Evolutionary conservation across 176 grass and related monocot species (phyloP).

Genomic region (Ampelocalamus luodianensis): DNA sequence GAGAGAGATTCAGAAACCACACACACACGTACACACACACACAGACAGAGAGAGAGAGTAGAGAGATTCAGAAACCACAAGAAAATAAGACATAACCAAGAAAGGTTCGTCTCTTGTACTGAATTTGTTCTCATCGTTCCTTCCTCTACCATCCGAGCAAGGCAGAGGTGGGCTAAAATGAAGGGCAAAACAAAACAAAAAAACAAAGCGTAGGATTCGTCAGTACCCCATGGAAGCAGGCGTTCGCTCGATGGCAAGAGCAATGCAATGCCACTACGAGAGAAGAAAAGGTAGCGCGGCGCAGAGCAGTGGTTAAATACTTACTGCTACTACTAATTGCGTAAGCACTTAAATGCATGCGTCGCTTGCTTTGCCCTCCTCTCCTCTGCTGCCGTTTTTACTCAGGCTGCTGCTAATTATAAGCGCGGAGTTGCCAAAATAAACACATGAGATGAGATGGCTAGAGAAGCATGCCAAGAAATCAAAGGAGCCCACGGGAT

Average conservation of each 20-base stretch:
- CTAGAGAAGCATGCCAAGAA: background rate
- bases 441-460: background rate
- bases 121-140: background rate
- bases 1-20: background rate
- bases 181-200: background rate
- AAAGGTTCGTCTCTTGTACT: background rate
- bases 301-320: slow-evolving; percentile 32
- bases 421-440: slow-evolving; percentile 24
- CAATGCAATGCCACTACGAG: background rate
- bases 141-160: background rate
- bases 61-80: too few relatives aligned
- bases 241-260: background rate
- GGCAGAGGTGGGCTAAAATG: background rate
- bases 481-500: slow-evolving; percentile 31
- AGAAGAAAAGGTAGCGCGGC: background rate
- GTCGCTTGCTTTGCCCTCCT: slow-evolving; percentile 37
- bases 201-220: background rate
- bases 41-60: background rate
- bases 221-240: background rate
- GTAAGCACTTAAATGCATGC: slow-evolving; percentile 26
- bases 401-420: slow-evolving; percentile 36
- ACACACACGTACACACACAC: too few relatives aligned
- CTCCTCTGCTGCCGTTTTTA: slow-evolving; percentile 37
- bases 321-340: background rate
- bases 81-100: background rate